Evolutionary conservation across 164 flowering plant species (phyloP), one percentile per base, ranked within the genome.

Genomic region (Echeveria elegans): DNA sequence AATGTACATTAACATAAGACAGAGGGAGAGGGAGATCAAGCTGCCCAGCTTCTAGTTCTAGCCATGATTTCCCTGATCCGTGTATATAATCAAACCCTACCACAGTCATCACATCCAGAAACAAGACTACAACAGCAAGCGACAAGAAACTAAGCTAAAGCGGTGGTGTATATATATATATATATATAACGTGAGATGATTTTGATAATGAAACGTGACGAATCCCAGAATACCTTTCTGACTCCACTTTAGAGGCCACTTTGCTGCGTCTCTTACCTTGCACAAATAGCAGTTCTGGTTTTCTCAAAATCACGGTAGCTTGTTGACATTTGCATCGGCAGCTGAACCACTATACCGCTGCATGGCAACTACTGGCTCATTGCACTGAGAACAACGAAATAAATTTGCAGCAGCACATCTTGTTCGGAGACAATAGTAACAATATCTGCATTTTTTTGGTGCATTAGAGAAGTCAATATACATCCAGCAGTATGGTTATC

Each of bases 371-470:
- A 92, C 86, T 0, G 91, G 94, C 76, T 89, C 94, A 63, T 72
- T 85, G 80, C 97, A 92, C 74, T 91, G 77, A 40, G 82, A 66
- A 66, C 97, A 95, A 64, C 90, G 75, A 72, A 90, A 95, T 18
- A 96, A 76, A 18, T 82, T 72, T 56, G 80, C 65, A 15, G 92
- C 88, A 50, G 91, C 85, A 73, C 94, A 92, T 31, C 97, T 75
- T 56, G 99, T 95, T 75, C 89, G 78, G 38, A 95, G 96, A 77
- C 99, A 95, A 74, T 92, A 95, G 74, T 92, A 95, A 64, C 88
- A 87, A 70, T 83, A 87, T 70, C 89, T 85, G 83, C 67, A 56
- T 28, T 56, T 2, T n/a, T n/a, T 56, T 14, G 16, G 23, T 32
- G 28, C 32, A 28, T 12, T 0, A 56, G 32, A 6, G 11, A 28